Evolutionary conservation across 805 yeast species (phyloP).

Genomic region (Candida xyloterini): DNA sequence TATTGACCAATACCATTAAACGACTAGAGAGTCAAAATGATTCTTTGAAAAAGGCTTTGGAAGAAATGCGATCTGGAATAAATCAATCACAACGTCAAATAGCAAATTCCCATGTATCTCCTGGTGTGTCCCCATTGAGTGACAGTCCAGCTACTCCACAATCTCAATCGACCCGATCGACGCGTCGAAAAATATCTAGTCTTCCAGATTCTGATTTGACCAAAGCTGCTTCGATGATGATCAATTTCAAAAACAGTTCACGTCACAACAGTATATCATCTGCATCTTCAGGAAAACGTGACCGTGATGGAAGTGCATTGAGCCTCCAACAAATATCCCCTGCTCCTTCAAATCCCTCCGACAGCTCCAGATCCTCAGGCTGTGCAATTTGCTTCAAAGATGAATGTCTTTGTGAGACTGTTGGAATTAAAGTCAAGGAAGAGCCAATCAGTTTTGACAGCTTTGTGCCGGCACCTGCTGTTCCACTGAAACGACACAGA

Average conservation of each 20-base stretch:
- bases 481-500: conserved; percentile 46
- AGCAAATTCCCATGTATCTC: not conserved
- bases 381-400: conserved; percentile 72
- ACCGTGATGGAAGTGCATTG: conserved; percentile 9
- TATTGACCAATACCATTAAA: conserved; percentile 49
- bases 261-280: conserved; percentile 24
- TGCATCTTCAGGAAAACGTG: conserved; percentile 14
- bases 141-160: conserved; percentile 20
- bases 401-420: conserved; percentile 61
- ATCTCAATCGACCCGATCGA: conserved; percentile 7
- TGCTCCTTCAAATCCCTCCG: conserved; percentile 43
- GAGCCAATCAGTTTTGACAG: conserved; percentile 13
- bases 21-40: conserved; percentile 46
- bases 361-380: conserved; percentile 36
- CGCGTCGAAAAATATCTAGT: conserved; percentile 5
- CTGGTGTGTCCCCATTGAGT: conserved; percentile 19
- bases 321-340: conserved; percentile 39
- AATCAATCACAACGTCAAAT: conserved; percentile 20
- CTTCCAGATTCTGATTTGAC: conserved; percentile 23
- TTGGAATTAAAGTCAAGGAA: conserved; percentile 38
- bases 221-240: conserved; percentile 30
- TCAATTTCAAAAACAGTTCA: conserved; percentile 28
- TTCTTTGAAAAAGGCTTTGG: conserved; percentile 39
- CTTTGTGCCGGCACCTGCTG: conserved; percentile 65
- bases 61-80: conserved; percentile 34